Evolutionary conservation across 2,329 filamentous ascomycete genomes (phyloP), one percentile per base, ranked within the genome.

Genomic region (Penicillium paneum): DNA sequence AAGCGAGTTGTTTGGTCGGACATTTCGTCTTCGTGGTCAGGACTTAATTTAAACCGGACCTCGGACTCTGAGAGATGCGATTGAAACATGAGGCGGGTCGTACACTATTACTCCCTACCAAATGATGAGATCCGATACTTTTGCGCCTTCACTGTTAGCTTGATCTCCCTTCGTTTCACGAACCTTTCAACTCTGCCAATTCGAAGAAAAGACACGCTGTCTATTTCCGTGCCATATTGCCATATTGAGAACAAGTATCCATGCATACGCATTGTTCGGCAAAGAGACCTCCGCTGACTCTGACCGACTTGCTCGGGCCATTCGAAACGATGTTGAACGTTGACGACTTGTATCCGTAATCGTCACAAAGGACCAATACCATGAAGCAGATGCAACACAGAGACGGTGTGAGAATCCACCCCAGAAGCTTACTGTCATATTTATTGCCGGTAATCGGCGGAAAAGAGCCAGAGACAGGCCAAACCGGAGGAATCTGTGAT

Each of bases 401-500:
- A 4, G 5, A 29, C 34, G 3, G 36, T 13, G 36, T 5, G 17
- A 10, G 10, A 45, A 19, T 19, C 31, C 17, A 31, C 41, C 28
- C 7, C 7, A 24, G 13, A 42, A 40, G 50, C 29, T 44, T 43
- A 44, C 26, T 49, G 29, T 49, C 19, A 43, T 24, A 26, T 19
- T 44, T 40, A 63, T 40, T 42, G 54, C 62, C 62, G 62, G 62
- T 64, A 51, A 53, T 64, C 62, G 61, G 61, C 61, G 57, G 42
- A 58, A 57, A 52, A 13, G 26, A 11, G 19, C 11, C 47, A 32
- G 11, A 34, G 6, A 11, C 13, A 34, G 11, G 11, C 28, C 42
- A 50, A 54, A 58, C 42, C 60, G 60, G 62, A 63, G 55, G 52
- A 58, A 60, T 53, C 46, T 41, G 2, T 15, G 26, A 8, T 21